Base-by-base conservation (phyloP, 192 early-diverging fungal genomes). In the Coemansia reversa region DNA sequence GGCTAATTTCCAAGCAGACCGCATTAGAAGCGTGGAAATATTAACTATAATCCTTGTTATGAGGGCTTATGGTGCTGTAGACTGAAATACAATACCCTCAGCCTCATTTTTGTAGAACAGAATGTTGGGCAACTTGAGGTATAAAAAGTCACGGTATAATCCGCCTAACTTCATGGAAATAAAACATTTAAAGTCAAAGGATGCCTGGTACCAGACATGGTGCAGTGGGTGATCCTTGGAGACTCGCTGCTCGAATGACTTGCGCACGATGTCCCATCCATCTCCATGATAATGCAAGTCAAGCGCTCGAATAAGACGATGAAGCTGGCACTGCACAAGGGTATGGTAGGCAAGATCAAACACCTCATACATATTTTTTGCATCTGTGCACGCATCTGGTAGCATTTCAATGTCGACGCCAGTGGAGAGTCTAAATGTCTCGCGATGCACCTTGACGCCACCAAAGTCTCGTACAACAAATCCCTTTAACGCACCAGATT, bases 401-500 rank as follows among this genome's bases (percentile, higher is more conserved):
- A 89, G 60, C 56, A 85, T 83, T 18, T 84, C 81, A 28, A 83
- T 75, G 8, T 72, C 33, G 8, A 65, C 69, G 12, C 85, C 86
- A n/a, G 70, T 80, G 7, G 80, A 75, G 8, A 60, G 42, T 1
- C 20, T 56, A 14, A 89, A 72, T 9, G 85, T 87, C 32, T 77
- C 69, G 24, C 66, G 73, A 58, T 88, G 88, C 11, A 83, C 72
- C 63, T 86, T 88, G 51, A 89, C 65, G 25, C 88, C 88, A 59
- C 88, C 88, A 82, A 86, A 89, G 74, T 89, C 88, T 22, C 88
- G 84, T 48, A 85, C 78, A 35, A 87, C 71, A 70, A 89, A 89
- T 19, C 86, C 86, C 28, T 63, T 69, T 9, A 87, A 62, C 28
- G 73, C 60, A 39, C 83, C 84, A 1, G 85, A 76, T 22, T 66